Evolutionary conservation across 2,329 filamentous ascomycete genomes (phyloP).

Genomic region (Verruconis gallopava): DNA sequence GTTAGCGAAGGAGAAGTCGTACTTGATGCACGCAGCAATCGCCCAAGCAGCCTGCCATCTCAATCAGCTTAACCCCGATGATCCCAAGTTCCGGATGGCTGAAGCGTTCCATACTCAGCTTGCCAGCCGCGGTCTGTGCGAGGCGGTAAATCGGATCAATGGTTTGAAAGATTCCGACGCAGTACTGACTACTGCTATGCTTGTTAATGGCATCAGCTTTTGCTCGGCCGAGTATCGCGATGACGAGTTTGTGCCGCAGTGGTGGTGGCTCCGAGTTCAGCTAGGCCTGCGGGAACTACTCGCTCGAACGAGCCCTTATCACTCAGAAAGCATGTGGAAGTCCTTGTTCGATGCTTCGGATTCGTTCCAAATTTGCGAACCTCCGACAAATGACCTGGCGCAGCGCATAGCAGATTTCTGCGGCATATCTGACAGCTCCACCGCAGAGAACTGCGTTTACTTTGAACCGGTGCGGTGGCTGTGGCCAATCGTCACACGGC

Average conservation of each 20-base stretch:
- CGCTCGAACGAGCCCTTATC: slow-evolving; percentile 9
- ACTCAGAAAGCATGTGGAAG: slow-evolving; percentile 11
- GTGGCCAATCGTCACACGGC: slow-evolving; percentile 2
- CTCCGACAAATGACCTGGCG: slow-evolving; percentile 9
- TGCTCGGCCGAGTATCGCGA: slow-evolving; percentile 9
- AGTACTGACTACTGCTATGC: slow-evolving; percentile 12
- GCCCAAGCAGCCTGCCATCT: slow-evolving; percentile 13
- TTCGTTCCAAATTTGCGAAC: slow-evolving; percentile 1
- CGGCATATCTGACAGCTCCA: slow-evolving; percentile 5
- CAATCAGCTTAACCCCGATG: slow-evolving; percentile 10
- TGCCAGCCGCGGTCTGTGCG: slow-evolving; percentile 10
- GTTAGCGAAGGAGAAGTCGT: slow-evolving; percentile 11
- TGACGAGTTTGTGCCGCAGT: slow-evolving; percentile 1
- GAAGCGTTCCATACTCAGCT: slow-evolving; percentile 12
- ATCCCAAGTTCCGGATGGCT: slow-evolving; percentile 7
- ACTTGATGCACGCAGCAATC: slow-evolving; percentile 13
- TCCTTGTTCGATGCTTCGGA: slow-evolving; percentile 8
- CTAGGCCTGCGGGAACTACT: slow-evolving; percentile 11
- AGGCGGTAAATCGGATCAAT: slow-evolving; percentile 9
- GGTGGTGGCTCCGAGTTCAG: slow-evolving; percentile 11
- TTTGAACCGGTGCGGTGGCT: slow-evolving; percentile 6
- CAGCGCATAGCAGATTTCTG: slow-evolving; percentile 9
- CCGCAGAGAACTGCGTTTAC: neutral
- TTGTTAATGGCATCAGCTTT: slow-evolving; percentile 12
- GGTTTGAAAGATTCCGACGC: slow-evolving; percentile 10